Percentiles rank a stretch among this genome's conserved stretches.
Evolutionary conservation across 2,329 filamentous ascomycete species (phyloP).

Genomic region (Trichoderma guizhouense): DNA sequence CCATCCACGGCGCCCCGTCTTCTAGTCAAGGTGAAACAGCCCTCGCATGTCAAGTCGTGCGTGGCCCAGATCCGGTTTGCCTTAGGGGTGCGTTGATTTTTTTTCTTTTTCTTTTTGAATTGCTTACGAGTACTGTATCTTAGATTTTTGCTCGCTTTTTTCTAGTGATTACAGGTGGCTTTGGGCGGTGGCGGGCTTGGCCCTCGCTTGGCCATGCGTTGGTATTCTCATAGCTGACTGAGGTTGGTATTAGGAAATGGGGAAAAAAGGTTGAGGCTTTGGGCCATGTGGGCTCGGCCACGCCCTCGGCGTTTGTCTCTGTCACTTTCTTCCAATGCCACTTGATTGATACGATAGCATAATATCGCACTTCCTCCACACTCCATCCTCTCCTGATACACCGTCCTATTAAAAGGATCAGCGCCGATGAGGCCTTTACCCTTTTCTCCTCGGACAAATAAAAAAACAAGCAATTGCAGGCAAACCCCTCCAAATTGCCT

Average conservation of each 20-base stretch:
- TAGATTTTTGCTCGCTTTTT: too few relatives aligned
- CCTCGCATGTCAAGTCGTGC: slow-evolving; percentile 8
- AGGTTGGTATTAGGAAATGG: background rate
- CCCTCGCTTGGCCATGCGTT: background rate
- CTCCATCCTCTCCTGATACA: slow-evolving; percentile 2
- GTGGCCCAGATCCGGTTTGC: background rate
- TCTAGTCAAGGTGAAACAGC: slow-evolving; percentile 17
- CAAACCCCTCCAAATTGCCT: background rate
- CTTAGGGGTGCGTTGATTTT: background rate
- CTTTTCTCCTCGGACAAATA: slow-evolving; percentile 1
- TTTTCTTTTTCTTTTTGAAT: background rate
- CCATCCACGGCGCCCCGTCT: background rate
- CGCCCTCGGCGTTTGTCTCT: background rate
- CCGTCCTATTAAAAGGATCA: background rate
- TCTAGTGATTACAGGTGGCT: background rate
- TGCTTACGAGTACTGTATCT: background rate
- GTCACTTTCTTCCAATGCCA: background rate
- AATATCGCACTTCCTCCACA: background rate
- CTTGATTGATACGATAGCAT: background rate
- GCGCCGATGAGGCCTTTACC: slow-evolving; percentile 1
- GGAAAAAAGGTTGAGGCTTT: background rate
- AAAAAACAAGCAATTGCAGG: background rate
- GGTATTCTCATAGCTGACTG: background rate
- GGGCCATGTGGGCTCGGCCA: background rate
- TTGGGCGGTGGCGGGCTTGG: background rate